Percentiles rank a stretch among this genome's conserved stretches.
Conservation (phyloP, 2,329 filamentous ascomycete species). For the Neopestalotiopsis sp. region DNA sequence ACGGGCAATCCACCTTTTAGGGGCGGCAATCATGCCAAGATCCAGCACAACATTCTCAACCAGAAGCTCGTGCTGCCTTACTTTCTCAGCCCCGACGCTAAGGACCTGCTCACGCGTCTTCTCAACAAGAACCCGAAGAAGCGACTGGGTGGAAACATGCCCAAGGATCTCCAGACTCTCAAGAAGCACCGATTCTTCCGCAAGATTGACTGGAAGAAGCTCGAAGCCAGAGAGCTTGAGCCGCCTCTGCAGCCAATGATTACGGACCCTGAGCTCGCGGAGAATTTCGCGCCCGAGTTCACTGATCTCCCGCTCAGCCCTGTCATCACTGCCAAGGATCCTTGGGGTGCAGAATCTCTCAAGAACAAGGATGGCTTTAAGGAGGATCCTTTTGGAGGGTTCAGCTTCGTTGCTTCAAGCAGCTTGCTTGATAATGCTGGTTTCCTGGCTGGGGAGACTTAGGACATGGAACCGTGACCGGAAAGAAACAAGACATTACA, state of each 20-base stretch:
- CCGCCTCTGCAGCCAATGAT: conserved; percentile 93
- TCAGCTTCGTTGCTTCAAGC: conserved; percentile 67
- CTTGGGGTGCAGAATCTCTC: conserved; percentile 42
- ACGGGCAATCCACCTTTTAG: conserved; percentile 92
- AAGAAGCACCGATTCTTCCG: conserved; percentile 96
- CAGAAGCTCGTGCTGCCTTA: conserved; percentile 90
- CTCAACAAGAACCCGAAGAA: conserved; percentile 92
- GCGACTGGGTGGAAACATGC: conserved; percentile 85
- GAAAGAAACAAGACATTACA: not conserved
- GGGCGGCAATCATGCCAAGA: conserved; percentile 90
- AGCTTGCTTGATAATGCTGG: conserved; percentile 59
- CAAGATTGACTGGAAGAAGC: conserved; percentile 91
- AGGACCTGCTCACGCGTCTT: conserved; percentile 89
- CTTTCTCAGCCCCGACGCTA: conserved; percentile 88
- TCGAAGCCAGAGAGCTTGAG: conserved; percentile 81
- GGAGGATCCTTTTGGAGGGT: conserved; percentile 67
- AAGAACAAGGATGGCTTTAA: conserved; percentile 44
- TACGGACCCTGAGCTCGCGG: conserved; percentile 92
- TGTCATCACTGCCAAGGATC: conserved; percentile 54
- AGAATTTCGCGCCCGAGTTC: conserved; percentile 96
- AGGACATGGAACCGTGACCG: not conserved
- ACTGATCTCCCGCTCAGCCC: conserved; percentile 85
- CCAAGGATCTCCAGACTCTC: conserved; percentile 83
- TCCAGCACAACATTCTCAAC: conserved; percentile 94
- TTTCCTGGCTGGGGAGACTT: conserved; percentile 38